phyloP scores from a whole-genome alignment of 2,329 filamentous ascomycete genomes.

The Sarocladiaceae sp. region DNA sequence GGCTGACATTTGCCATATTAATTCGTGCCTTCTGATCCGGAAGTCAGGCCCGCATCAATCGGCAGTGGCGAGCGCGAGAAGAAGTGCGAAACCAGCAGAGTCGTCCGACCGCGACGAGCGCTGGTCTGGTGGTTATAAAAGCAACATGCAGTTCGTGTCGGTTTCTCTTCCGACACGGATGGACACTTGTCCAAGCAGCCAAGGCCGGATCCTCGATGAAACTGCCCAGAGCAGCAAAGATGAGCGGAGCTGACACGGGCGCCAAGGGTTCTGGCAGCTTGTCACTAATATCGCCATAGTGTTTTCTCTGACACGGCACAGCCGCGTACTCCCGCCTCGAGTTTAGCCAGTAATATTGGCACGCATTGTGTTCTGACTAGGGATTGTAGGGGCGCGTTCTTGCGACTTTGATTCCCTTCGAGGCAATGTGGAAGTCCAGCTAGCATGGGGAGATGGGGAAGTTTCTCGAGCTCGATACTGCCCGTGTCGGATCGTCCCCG shows the following conservation, averaged over 20 bases:
- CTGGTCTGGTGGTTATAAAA: neutral
- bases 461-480: no score
- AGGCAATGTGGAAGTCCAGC: no score
- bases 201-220: conserved; percentile 4
- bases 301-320: neutral
- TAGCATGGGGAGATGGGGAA: no score
- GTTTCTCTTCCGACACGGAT: neutral
- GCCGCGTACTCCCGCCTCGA: neutral
- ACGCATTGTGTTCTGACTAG: neutral
- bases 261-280: neutral
- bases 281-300: conserved; percentile 5
- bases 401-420: no score
- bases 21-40: neutral
- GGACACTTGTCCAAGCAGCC: conserved; percentile 5
- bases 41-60: neutral
- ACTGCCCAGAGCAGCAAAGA: conserved; percentile 4
- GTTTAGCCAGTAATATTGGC: neutral
- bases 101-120: neutral
- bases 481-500: no score
- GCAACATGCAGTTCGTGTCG: neutral
- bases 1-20: conserved; percentile 7
- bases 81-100: neutral
- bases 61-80: neutral
- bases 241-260: neutral
- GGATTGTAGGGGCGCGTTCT: no score